A percentile compares a stretch with the other conserved stretches of the same genome.
Conservation (phyloP, 2,329 filamentous ascomycete genomes). For the Pyrenochaeta sp. region DNA sequence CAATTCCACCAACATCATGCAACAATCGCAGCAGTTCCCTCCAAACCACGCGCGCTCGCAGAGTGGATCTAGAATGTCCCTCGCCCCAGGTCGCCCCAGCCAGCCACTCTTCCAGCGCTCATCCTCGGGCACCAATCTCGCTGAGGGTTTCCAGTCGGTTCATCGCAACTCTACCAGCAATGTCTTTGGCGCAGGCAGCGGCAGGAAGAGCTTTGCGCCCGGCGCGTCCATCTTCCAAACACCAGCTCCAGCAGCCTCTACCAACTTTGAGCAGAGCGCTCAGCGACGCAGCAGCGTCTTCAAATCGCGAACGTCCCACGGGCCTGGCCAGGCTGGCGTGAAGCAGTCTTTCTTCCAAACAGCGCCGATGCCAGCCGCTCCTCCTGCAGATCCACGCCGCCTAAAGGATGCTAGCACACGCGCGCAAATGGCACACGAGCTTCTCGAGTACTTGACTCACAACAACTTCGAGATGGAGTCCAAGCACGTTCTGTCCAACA, state of each 20-base stretch:
- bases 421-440: conserved; percentile 81
- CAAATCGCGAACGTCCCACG: conserved; percentile 66
- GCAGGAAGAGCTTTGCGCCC: conserved; percentile 76
- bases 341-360: conserved; percentile 97
- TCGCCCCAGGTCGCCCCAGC: conserved; percentile 78
- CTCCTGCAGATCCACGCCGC: conserved; percentile 85
- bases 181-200: conserved; percentile 63
- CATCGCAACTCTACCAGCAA: conserved; percentile 82
- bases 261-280: conserved; percentile 62
- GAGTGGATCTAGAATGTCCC: conserved; percentile 84
- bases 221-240: conserved; percentile 57
- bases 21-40: conserved; percentile 60
- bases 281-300: conserved; percentile 77
- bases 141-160: conserved; percentile 83
- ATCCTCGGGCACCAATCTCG: conserved; percentile 81
- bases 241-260: conserved; percentile 52
- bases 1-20: conserved; percentile 74
- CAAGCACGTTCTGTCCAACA: conserved; percentile 90
- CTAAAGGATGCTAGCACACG: conserved; percentile 83
- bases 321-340: conserved; percentile 67
- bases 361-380: conserved; percentile 79
- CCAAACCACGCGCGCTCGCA: conserved; percentile 76
- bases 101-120: conserved; percentile 88
- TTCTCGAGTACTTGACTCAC: conserved; percentile 88
- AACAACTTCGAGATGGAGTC: conserved; percentile 98